Evolutionary conservation across 2,329 filamentous ascomycete genomes (phyloP), one percentile per base, ranked within the genome.

Genomic region (Magnaporthiopsis poae): DNA sequence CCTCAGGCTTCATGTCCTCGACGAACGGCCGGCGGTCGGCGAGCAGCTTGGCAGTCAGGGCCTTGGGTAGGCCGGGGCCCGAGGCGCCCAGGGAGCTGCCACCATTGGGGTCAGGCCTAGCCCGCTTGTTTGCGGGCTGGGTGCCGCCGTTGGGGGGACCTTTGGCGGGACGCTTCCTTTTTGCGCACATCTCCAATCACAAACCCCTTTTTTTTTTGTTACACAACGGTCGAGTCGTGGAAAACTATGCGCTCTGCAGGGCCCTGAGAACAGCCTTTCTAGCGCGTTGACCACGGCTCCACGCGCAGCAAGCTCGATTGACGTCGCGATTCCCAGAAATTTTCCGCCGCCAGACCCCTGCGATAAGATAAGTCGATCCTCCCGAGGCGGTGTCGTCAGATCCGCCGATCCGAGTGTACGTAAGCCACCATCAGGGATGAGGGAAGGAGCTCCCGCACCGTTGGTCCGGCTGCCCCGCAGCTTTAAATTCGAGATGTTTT

Each of bases 1-100:
- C 83, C 56, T 84, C 82, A 62, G 79, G 78, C 65, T 77, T 78
- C 12, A 81, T 79, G 7, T 81, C 77, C 68, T 86, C 83, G 70
- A 82, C 74, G 70, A 88, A 88, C 1, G 79, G 77, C 1, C 77
- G 74, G 66, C 77, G 80, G 71, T 80, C 66, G 25, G 64, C 74
- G 59, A 77, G 70, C 27, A 68, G 59, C 65, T 68, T 36, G 31
- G 68, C 71, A 9, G 69, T 62, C 62, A 71, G 65, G 3, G 68
- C 21, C 46, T 69, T 71, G 59, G 68, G 35, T 63, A 71, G 69
- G 60, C 69, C 60, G n/a, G 69, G 56, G 65, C 68, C 69, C 67
- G 71, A 73, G 64, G 69, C 31, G 5, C 66, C 61, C 5, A 70
- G 31, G 60, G 74, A 68, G 33, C 25, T 46, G 64, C 27, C 35